Conservation (phyloP, 768 basidiomycete genomes). For the Xerocomus potaroensis region DNA sequence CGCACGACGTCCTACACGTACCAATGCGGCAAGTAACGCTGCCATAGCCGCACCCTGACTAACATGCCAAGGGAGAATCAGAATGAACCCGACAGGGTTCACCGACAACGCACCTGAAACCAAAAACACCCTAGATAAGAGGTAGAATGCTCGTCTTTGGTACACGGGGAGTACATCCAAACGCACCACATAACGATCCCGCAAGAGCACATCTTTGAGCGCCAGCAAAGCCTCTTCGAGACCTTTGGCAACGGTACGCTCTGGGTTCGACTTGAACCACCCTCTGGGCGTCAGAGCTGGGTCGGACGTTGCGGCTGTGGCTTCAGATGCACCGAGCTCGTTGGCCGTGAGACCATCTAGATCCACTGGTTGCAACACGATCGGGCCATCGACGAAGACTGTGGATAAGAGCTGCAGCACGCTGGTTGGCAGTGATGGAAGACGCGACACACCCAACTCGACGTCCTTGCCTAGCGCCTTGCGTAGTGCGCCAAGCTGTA, state of each 20-base stretch:
- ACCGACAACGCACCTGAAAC: constrained; percentile 55
- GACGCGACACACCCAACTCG: constrained; percentile 50
- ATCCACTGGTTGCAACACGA: constrained; percentile 63
- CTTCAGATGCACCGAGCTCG: constrained; percentile 39
- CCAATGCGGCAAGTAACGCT: constrained; percentile 63
- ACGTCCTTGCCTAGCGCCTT: constrained; percentile 63
- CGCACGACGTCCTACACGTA: constrained; percentile 31
- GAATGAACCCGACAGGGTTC: neutral
- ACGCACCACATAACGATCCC: constrained; percentile 63
- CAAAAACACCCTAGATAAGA: constrained; percentile 67
- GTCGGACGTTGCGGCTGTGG: constrained; percentile 34
- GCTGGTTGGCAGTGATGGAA: neutral
- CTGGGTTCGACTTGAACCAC: constrained; percentile 65
- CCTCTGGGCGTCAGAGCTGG: constrained; percentile 55
- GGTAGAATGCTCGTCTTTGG: neutral
- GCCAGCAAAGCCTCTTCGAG: constrained; percentile 52
- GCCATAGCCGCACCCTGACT: constrained; percentile 82
- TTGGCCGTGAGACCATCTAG: constrained; percentile 32
- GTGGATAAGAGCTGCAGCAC: neutral
- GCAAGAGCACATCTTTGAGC: constrained; percentile 54
- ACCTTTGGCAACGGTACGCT: constrained; percentile 49
- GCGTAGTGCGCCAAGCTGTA: constrained; percentile 66
- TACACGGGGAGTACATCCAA: neutral
- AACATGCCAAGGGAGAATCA: constrained; percentile 3
- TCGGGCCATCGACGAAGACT: constrained; percentile 77